Percentiles rank a stretch among this genome's conserved stretches.
phyloP scores from a whole-genome alignment of 768 basidiomycete genomes.

The Leccinum subgranulosum region DNA sequence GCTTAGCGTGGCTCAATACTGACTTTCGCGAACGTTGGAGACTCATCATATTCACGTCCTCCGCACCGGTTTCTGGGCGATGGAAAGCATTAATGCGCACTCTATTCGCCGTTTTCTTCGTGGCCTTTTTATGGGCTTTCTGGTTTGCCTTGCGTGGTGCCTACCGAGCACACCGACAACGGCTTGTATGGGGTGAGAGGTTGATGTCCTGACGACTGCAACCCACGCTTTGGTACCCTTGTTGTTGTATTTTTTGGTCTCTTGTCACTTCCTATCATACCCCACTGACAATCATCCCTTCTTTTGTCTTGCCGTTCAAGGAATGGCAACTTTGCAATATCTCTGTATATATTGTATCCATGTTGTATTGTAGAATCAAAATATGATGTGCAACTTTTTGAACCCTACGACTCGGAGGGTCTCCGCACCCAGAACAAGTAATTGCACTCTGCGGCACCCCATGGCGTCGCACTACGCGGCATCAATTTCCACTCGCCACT shows the following conservation, averaged over 20 bases:
- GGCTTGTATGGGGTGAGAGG: conserved; percentile 77
- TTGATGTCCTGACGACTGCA: conserved; percentile 56
- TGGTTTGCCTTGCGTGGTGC: conserved; percentile 65
- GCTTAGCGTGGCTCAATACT: conserved; percentile 74
- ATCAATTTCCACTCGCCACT: conserved; percentile 67
- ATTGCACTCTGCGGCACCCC: conserved; percentile 58
- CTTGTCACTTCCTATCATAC: neutral
- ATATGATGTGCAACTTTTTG: neutral
- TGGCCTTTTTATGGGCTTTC: conserved; percentile 55
- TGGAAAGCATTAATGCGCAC: conserved; percentile 66
- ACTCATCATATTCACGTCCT: conserved; percentile 67
- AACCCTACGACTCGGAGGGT: conserved; percentile 34
- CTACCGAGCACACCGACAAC: conserved; percentile 69
- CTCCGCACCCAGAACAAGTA: conserved; percentile 89
- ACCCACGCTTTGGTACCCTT: neutral
- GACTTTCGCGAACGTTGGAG: conserved; percentile 77
- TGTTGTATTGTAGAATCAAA: conserved; percentile 17
- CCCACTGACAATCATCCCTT: neutral
- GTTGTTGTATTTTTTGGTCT: neutral
- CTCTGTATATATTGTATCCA: conserved; percentile 12
- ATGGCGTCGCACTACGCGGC: conserved; percentile 47
- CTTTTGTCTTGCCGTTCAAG: neutral
- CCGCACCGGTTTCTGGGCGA: conserved; percentile 67
- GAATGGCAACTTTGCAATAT: neutral
- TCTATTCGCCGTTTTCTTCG: conserved; percentile 54